Percentiles rank a stretch among this genome's conserved stretches.
phyloP scores from a whole-genome alignment of 495 filamentous ascomycete species.

The Hypomontagnella submonticulosa region DNA sequence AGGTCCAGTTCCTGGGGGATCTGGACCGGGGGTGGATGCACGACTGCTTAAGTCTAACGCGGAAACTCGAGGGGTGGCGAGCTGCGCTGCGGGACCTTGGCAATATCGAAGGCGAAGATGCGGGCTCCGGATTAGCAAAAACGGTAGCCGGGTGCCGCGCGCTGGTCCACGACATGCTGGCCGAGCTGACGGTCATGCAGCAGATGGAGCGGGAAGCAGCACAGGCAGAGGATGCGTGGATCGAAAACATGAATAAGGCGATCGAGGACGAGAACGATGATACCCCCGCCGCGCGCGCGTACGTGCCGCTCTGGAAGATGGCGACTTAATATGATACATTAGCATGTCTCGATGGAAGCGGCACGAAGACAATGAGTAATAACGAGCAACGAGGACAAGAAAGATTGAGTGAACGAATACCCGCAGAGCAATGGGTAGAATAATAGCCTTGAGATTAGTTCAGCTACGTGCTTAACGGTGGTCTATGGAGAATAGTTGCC shows the following conservation, averaged over 20 bases:
- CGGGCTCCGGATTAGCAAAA: slow-evolving; percentile 50
- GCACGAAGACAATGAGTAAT: too few relatives aligned
- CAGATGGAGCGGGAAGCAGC: slow-evolving; percentile 59
- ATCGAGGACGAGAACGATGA: slow-evolving; percentile 46
- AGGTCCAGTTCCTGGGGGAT: slow-evolving; percentile 54
- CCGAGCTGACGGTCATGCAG: slow-evolving; percentile 60
- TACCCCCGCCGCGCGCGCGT: slow-evolving; percentile 31
- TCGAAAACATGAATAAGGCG: slow-evolving; percentile 56
- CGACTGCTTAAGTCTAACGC: slow-evolving; percentile 52
- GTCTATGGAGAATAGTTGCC: too few relatives aligned
- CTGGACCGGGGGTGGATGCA: slow-evolving; percentile 57
- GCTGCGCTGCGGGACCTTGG: slow-evolving; percentile 50
- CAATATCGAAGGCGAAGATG: slow-evolving; percentile 17
- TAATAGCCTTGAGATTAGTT: neutral
- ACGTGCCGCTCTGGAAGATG: slow-evolving; percentile 47
- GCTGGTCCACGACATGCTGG: slow-evolving; percentile 60
- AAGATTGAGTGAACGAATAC: slow-evolving; percentile 9
- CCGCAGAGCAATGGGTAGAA: neutral
- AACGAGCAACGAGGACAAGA: neutral
- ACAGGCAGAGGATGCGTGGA: slow-evolving; percentile 59
- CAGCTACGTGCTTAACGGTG: neutral
- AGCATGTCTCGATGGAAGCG: too few relatives aligned
- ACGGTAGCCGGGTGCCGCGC: slow-evolving; percentile 52
- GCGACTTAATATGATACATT: slow-evolving; percentile 16
- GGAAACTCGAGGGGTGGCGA: slow-evolving; percentile 59